Conservation (phyloP, 352 stramenopile species). For the Pythium brassicae region DNA sequence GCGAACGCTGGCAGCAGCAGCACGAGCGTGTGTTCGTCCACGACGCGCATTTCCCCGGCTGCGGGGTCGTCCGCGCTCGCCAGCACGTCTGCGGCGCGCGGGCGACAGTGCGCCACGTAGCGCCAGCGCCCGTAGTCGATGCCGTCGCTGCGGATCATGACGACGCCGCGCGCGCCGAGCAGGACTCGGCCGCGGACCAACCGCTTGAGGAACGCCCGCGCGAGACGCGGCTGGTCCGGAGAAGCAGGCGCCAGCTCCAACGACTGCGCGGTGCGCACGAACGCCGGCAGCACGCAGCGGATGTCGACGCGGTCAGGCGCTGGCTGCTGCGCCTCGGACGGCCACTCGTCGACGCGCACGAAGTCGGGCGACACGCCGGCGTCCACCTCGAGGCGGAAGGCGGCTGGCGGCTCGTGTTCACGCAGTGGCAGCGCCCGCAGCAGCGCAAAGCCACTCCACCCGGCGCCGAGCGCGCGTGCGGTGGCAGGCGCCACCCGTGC, state of each 20-base stretch:
- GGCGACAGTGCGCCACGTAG: slow-evolving; percentile 44
- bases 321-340: background rate
- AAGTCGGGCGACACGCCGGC: slow-evolving; percentile 3
- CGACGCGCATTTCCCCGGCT: slow-evolving; percentile 29
- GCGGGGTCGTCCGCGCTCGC: background rate
- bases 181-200: slow-evolving; percentile 44
- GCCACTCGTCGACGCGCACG: slow-evolving; percentile 52
- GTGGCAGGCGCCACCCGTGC: slow-evolving; percentile 24
- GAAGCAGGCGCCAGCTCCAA: slow-evolving; percentile 36
- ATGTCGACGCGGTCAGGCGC: background rate
- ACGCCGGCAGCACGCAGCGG: slow-evolving; percentile 18
- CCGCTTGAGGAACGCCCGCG: slow-evolving; percentile 48
- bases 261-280: slow-evolving; percentile 42
- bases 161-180: slow-evolving; percentile 14
- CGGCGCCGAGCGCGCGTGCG: slow-evolving; percentile 15
- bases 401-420: background rate
- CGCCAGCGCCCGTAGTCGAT: slow-evolving; percentile 59
- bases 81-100: slow-evolving; percentile 1
- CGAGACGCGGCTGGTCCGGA: slow-evolving; percentile 32
- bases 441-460: slow-evolving; percentile 26
- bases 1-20: slow-evolving; percentile 44
- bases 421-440: slow-evolving; percentile 8
- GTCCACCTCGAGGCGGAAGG: slow-evolving; percentile 44
- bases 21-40: slow-evolving; percentile 59
- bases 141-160: slow-evolving; percentile 42